phyloP scores from a whole-genome alignment of 768 basidiomycete genomes.

The Lactarius sanguifluus region DNA sequence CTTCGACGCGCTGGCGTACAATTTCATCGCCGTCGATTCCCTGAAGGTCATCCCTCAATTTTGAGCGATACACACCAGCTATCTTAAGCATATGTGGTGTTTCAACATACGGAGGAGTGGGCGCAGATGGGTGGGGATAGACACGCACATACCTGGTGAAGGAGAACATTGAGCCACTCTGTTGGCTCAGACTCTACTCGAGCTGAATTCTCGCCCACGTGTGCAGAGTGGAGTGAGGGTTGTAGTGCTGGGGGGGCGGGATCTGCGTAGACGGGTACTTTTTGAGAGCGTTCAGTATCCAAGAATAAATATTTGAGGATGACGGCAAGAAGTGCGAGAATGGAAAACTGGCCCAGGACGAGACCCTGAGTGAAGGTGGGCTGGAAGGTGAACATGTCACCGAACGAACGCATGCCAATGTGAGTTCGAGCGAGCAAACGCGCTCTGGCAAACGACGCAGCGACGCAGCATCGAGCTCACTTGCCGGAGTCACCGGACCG shows the following conservation, averaged over 20 bases:
- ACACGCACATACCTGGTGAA: slow-evolving; percentile 64
- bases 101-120: background rate
- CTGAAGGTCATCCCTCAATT: slow-evolving; percentile 65
- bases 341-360: slow-evolving; percentile 87
- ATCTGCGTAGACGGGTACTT: slow-evolving; percentile 46
- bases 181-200: slow-evolving; percentile 60
- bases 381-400: slow-evolving; percentile 70
- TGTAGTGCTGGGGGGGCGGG: slow-evolving; percentile 13
- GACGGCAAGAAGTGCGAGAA: slow-evolving; percentile 70
- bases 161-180: slow-evolving; percentile 88
- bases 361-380: slow-evolving; percentile 96
- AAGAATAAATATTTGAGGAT: slow-evolving; percentile 96
- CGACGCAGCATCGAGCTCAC: background rate
- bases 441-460: background rate
- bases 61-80: slow-evolving; percentile 70
- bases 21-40: slow-evolving; percentile 82
- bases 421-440: background rate
- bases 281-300: slow-evolving; percentile 63
- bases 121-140: background rate
- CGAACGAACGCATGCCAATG: slow-evolving; percentile 33
- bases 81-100: slow-evolving; percentile 39
- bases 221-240: background rate
- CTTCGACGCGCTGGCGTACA: slow-evolving; percentile 75
- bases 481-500: slow-evolving; percentile 15
- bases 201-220: slow-evolving; percentile 26